These are phyloP conservation scores for Sophora flavescens DNA, from an alignment of 306 rosid genomes.

Conservation along the genomic window DNA sequence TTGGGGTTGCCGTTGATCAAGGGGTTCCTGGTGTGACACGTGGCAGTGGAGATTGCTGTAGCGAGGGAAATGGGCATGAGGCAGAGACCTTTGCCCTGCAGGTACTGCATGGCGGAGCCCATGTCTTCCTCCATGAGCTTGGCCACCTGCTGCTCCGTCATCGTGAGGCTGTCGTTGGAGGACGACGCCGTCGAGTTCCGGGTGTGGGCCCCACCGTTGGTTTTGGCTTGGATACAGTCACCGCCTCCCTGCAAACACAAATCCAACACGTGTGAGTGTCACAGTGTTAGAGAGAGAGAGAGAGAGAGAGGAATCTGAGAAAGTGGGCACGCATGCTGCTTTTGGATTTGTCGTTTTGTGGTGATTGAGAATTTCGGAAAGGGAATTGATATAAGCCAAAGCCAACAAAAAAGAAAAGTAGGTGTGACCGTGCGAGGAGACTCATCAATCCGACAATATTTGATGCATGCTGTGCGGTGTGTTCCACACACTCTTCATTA, in stretches of 20 bases:
- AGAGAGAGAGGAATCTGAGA: slow-evolving; percentile 64
- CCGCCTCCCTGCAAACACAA: slow-evolving; percentile 73
- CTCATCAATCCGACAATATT: slow-evolving; percentile 46
- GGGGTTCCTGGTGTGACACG: slow-evolving; percentile 79
- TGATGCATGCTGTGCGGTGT: slow-evolving; percentile 22
- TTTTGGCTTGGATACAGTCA: slow-evolving; percentile 68
- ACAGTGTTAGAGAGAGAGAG: slow-evolving; percentile 3
- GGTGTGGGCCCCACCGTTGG: slow-evolving; percentile 44
- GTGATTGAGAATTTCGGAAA: slow-evolving; percentile 50
- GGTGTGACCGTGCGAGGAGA: slow-evolving; percentile 25
- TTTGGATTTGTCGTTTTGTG: slow-evolving; percentile 76
- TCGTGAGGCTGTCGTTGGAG: slow-evolving; percentile 68
- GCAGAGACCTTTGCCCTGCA: slow-evolving; percentile 96
- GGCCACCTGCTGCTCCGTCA: slow-evolving; percentile 97
- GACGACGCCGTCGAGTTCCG: slow-evolving; percentile 56
- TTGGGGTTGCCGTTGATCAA: slow-evolving; percentile 36
- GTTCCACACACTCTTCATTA: neutral
- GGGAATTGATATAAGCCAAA: slow-evolving; percentile 43
- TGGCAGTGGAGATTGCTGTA: slow-evolving; percentile 87
- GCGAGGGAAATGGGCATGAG: slow-evolving; percentile 98
- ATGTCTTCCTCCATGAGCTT: slow-evolving; percentile 96
- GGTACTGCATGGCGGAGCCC: slow-evolving; percentile 99
- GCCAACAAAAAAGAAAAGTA: slow-evolving; percentile 26
- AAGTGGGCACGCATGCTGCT: slow-evolving; percentile 90
- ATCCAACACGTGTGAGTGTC: slow-evolving; percentile 28